Evolutionary conservation across 208 protist species (phyloP).

Genomic region (Jaenimonas drosophilae): DNA sequence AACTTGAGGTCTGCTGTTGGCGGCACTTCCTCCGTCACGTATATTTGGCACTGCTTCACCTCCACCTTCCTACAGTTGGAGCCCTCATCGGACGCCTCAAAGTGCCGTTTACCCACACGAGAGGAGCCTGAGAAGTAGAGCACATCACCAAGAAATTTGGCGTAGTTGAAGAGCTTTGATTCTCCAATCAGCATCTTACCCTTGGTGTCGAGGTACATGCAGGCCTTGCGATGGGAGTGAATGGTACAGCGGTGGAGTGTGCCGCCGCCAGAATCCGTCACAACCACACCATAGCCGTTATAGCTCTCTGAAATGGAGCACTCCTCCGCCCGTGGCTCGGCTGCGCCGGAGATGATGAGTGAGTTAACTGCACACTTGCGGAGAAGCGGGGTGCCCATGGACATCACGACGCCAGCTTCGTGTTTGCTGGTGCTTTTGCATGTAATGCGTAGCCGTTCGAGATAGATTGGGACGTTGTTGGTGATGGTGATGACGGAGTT

Average conservation of each 20-base stretch:
- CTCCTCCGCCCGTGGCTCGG: constrained; percentile 25
- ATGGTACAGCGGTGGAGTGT: constrained; percentile 37
- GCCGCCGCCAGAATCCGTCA: constrained; percentile 52
- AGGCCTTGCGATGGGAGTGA: constrained; percentile 37
- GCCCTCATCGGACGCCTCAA: constrained; percentile 8
- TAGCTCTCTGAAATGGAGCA: constrained; percentile 63
- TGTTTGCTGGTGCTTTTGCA: constrained; percentile 46
- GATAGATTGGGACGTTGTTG: constrained; percentile 48
- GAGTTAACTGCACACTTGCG: constrained; percentile 59
- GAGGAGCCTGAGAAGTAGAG: constrained; percentile 28
- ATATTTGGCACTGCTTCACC: constrained; percentile 51
- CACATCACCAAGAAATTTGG: constrained; percentile 31
- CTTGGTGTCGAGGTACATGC: constrained; percentile 66
- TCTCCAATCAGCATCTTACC: constrained; percentile 44
- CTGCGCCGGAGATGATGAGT: constrained; percentile 46
- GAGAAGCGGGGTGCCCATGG: constrained; percentile 43
- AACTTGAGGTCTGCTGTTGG: neutral
- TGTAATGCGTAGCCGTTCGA: constrained; percentile 50
- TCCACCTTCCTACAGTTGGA: constrained; percentile 39
- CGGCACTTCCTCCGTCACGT: constrained; percentile 17
- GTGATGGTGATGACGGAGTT: constrained; percentile 59
- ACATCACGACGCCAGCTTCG: constrained; percentile 41
- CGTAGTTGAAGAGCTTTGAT: constrained; percentile 48
- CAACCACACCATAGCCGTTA: constrained; percentile 55
- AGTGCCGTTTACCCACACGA: constrained; percentile 12